Evolutionary conservation across 768 basidiomycete genomes (phyloP), one percentile per base, ranked within the genome.

Genomic region (Trametes cingulata): DNA sequence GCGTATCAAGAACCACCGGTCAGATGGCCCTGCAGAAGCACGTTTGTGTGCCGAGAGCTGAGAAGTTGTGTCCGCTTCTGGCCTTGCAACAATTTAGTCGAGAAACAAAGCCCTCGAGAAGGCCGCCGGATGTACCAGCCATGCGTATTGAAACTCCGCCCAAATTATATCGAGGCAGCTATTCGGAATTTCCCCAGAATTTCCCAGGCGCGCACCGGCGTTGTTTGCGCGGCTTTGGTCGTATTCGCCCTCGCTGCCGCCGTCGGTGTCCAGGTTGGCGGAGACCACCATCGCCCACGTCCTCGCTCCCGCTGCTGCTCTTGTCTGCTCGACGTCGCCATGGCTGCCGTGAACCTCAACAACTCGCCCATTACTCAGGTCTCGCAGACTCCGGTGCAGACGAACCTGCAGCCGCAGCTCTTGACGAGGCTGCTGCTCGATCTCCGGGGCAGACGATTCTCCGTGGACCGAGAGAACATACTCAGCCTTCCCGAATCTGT

Each of bases 401-500:
- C 85, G 13, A 86, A 85, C 67, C 76, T 93, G 35, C 90, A 94
- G 75, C 92, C 91, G 6, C 91, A 93, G 77, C 82, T 96, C 40
- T 83, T 98, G 64, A 89, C 93, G 24, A 83, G 93, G 67, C 82
- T 99, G 67, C 84, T 90, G 54, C 86, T 99, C 67, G 97, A 98
- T 77, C 83, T 99, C 37, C 87, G 97, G 64, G 95, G 95, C 56
- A 82, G 76, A 67, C 87, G 94, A 62, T 95, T 98, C 77, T 87
- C 91, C 61, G 93, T 99, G 43, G 97, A 98, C 76, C 84, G 96
- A 66, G 96, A 98, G 77, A 95, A 91, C 6, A 89, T 99, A 71
- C 97, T 98, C 95, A 93, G 95, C 72, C 82, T 99, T 19, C 97
- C 97, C 2, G 97, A 99, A 83, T 94, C 92, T 17, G 94, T 99